Conservation (phyloP, 139 green algal species). For the Picochlorum sp. region DNA sequence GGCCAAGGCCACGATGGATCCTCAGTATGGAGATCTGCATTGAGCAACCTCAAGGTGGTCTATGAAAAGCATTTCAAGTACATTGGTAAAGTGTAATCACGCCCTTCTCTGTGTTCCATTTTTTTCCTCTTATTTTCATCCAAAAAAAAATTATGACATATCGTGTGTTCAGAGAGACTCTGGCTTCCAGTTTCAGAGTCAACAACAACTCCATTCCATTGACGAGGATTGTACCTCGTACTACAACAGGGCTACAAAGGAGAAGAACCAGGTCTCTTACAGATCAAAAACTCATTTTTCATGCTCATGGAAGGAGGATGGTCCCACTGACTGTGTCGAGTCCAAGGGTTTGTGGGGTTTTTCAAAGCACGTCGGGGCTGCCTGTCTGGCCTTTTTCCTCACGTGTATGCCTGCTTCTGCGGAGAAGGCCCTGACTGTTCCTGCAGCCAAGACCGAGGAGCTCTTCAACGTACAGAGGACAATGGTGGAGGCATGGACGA, state of each 20-base stretch:
- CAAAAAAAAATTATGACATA: no score
- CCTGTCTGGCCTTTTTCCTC: neutral
- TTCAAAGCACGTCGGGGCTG: neutral
- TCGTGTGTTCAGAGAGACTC: no score
- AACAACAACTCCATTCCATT: no score
- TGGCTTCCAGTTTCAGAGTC: no score
- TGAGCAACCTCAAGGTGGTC: constrained; percentile 20
- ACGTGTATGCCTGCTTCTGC: neutral
- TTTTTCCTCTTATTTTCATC: no score
- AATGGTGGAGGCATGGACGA: constrained; percentile 74
- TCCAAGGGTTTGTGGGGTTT: constrained; percentile 1
- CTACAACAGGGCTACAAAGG: no score
- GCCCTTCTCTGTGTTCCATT: no score
- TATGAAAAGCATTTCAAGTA: constrained; percentile 30
- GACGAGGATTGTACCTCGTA: no score
- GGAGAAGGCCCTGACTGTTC: constrained; percentile 30
- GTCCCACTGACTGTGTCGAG: neutral
- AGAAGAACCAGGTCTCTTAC: no score
- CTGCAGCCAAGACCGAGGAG: constrained; percentile 47
- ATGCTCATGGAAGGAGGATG: no score
- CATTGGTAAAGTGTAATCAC: constrained; percentile 31
- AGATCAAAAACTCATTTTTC: no score
- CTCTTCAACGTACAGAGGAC: constrained; percentile 68
- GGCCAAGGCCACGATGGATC: neutral
- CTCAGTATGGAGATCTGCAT: constrained; percentile 13